Base-by-base conservation (phyloP, 2,329 filamentous ascomycete species). In the Ophiostoma tasmaniense region DNA sequence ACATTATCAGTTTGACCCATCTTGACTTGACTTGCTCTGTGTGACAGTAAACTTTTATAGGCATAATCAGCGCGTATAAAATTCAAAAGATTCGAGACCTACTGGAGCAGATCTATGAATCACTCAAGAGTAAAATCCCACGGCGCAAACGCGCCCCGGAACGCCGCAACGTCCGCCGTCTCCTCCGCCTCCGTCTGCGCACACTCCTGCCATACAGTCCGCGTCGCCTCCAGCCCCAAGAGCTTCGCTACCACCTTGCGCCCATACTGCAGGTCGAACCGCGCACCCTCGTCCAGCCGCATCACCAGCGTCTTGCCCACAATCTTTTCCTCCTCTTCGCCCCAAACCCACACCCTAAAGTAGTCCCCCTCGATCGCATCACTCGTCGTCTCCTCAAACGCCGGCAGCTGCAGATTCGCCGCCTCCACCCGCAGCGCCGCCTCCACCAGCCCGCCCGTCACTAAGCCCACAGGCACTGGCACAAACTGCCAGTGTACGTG, bases 401-500 rank as follows among this genome's bases (percentile, higher is more conserved):
- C 73, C 0, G 87, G 85, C 69, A 86, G 84, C 69, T 81, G 78
- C 64, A 82, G 76, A 73, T 96, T 96, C 76, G 96, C 90, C 0
- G 92, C 93, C 76, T 97, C 88, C 1, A 96, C 91, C 67, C 89
- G 89, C 80, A 99, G 97, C 0, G 89, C 94, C 0, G 91, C 92
- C 77, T 97, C 92, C 0, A 96, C 91, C 1, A 96, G 82, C 0
- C 91, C 90, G 64, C 87, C 87, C 25, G 80, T 81, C 66, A 97
- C 85, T 62, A 92, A 80, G 11, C 90, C 83, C 0, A 85, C 81
- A 0, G 90, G 86, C 0, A 96, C 82, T 0, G 95, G 92, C 37
- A 98, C 81, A 73, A 96, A 90, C 78, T 99, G 96, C 95, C 93
- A 97, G 76, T 98, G 94, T 1, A 89, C 84, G 76, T 99, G 95